Conservation (phyloP, 768 basidiomycete species). For the Hygrophorus pudorinus region DNA sequence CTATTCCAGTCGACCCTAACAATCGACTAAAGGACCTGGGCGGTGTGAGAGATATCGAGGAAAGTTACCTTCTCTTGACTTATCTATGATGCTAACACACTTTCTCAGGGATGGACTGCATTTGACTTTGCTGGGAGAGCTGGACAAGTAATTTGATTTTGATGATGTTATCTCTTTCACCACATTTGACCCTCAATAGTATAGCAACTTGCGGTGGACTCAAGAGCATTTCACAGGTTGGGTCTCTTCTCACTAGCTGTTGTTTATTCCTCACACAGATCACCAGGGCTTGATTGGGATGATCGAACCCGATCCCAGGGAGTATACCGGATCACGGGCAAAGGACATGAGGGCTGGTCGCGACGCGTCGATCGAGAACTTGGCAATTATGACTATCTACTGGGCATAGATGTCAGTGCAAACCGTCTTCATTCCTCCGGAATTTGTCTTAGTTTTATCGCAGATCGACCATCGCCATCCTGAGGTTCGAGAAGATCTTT, state of each 20-base stretch:
- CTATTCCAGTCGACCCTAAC: conserved; percentile 57
- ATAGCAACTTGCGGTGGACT: conserved; percentile 64
- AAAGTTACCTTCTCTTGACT: conserved; percentile 17
- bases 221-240: conserved; percentile 73
- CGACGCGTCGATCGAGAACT: conserved; percentile 67
- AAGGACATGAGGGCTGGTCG: conserved; percentile 74
- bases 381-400: conserved; percentile 83
- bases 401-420: conserved; percentile 56
- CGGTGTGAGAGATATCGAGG: conserved; percentile 56
- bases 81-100: no score
- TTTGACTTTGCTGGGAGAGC: conserved; percentile 77
- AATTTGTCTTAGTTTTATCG: background rate
- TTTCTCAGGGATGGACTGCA: conserved; percentile 79
- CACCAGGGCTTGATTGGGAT: conserved; percentile 77
- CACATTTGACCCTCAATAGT: conserved; percentile 41
- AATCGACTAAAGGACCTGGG: conserved; percentile 58
- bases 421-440: background rate
- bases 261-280: background rate
- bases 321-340: conserved; percentile 65
- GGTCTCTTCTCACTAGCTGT: conserved; percentile 4
- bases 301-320: conserved; percentile 47
- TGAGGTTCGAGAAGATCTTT: conserved; percentile 64
- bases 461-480: conserved; percentile 83
- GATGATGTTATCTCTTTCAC: no score
- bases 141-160: conserved; percentile 62